Percentiles rank a stretch among this genome's conserved stretches.
phyloP scores from a whole-genome alignment of 331 rosid genomes.

The Cydonia oblonga region DNA sequence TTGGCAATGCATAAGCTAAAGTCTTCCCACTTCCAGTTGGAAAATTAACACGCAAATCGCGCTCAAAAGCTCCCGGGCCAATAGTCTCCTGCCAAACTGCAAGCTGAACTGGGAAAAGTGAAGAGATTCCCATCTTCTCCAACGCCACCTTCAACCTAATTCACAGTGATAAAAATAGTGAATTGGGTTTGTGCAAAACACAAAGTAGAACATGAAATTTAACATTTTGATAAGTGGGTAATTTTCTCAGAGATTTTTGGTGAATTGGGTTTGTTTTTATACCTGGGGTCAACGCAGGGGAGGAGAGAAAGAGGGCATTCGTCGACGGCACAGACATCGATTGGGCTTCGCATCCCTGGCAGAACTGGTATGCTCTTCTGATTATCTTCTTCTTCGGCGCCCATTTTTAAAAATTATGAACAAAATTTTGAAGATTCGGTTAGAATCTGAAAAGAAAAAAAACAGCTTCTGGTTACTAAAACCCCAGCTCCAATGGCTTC shows the following conservation, averaged over 20 bases:
- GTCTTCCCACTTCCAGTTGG: conserved; percentile 97
- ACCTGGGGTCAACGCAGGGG: conserved; percentile 53
- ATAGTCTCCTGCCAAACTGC: conserved; percentile 82
- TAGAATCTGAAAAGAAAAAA: background rate
- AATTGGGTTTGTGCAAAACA: background rate
- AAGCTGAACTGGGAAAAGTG: conserved; percentile 71
- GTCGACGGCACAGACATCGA: conserved; percentile 38
- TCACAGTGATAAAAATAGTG: background rate
- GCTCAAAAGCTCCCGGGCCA: conserved; percentile 71
- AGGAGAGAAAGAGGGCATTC: conserved; percentile 32
- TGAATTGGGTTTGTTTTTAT: background rate
- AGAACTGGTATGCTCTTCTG: conserved; percentile 35
- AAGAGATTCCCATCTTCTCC: conserved; percentile 45
- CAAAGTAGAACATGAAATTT: background rate
- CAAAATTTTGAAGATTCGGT: background rate
- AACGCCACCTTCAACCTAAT: conserved; percentile 53
- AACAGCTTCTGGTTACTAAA: background rate
- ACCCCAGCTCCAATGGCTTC: background rate
- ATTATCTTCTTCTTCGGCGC: conserved; percentile 4
- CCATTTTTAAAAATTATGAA: background rate
- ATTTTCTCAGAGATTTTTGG: background rate
- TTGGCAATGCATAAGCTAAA: conserved; percentile 86
- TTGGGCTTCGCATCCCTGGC: conserved; percentile 88
- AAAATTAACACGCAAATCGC: conserved; percentile 78
- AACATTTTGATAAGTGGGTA: background rate